Evolutionary conservation across 306 rosid genomes (phyloP).

Genomic region (Citrullus mucosospermus): DNA sequence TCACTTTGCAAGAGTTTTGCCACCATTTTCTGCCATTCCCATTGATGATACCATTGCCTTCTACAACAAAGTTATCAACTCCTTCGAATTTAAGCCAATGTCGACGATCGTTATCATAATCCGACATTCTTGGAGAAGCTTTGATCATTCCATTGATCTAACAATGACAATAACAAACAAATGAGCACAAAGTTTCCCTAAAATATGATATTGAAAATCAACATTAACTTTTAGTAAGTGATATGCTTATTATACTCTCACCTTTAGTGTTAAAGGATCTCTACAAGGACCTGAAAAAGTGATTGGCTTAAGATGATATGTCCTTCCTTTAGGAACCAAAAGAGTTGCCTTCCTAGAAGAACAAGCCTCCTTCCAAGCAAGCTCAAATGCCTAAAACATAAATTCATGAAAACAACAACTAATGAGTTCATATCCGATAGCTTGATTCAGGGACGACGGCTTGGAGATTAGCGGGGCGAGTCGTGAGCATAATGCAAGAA

Average conservation of each 20-base stretch:
- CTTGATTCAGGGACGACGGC: neutral
- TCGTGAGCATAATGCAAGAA: too few species aligned
- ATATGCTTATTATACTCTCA: slow-evolving; percentile 6
- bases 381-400: slow-evolving; percentile 41
- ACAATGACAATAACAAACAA: neutral
- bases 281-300: slow-evolving; percentile 68
- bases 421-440: neutral
- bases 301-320: slow-evolving; percentile 46
- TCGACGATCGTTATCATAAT: slow-evolving; percentile 22
- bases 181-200: neutral
- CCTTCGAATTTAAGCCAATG: slow-evolving; percentile 46
- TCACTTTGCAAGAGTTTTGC: slow-evolving; percentile 63
- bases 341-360: slow-evolving; percentile 26
- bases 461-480: too few species aligned
- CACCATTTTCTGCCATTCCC: slow-evolving; percentile 90
- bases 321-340: slow-evolving; percentile 32
- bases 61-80: slow-evolving; percentile 26
- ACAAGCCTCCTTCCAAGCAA: slow-evolving; percentile 59
- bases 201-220: neutral
- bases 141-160: slow-evolving; percentile 56
- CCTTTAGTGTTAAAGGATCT: slow-evolving; percentile 32
- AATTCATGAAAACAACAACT: neutral
- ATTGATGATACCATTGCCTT: slow-evolving; percentile 58
- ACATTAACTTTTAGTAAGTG: too few species aligned
- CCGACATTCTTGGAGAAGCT: slow-evolving; percentile 44